Evolutionary conservation across 108 stramenopile genomes (phyloP), one percentile per base, ranked within the genome.

Genomic region (Cylindrotheca fusiformis): DNA sequence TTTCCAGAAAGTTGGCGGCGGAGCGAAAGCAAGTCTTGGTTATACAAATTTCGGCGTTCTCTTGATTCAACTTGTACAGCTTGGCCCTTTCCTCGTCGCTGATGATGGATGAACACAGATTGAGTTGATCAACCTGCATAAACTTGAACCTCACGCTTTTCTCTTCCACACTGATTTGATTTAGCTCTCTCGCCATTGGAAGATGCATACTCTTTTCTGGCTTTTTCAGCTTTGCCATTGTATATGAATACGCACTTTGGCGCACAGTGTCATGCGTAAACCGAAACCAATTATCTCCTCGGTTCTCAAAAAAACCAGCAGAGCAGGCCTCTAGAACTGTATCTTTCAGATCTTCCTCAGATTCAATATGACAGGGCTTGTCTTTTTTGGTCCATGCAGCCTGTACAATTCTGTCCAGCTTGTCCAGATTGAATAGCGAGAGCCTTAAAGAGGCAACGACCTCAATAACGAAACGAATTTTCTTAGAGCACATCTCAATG

Each of bases 41-140:
- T 4, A 71, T 51, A 48, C 51, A 51, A 2, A 64, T 52, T 64
- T 71, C 62, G 4, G 70, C 70, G 18, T 48, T 52, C 45, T 71
- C 70, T 25, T 62, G 27, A 28, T 67, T 67, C 28, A 67, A 28
- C 31, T 67, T 67, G 47, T 51, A 45, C 4, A 67, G 47, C 33
- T 32, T 46, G 12, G 23, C 55, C 2, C 23, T 30, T 21, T 55
- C 55, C 17, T 10, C 21, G 4, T 67, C 55, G 36, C 47, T 28
- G 46, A 67, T 29, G 19, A 36, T 2, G 23, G 21, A 2, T 20
- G 12, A 5, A 32, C 33, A 52, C 4, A 8, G n/a, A 21, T 67
- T 32, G 41, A 71, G 31, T 58, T 64, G 55, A 24, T 71, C 62
- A 20, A 53, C 63, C 18, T 32, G 41, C 32, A 60, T 27, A 32